Percentiles rank a stretch among this genome's conserved stretches.
Conservation (phyloP, 306 rosid species). For the peach (Prunus persica) region Prunus_persica_NCBIv2 NC_034009.1:28272501-28273000, state of each 20-base stretch:
- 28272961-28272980: conserved; percentile 78
- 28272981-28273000: conserved; percentile 67
- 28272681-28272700: conserved; percentile 68
- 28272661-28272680: conserved; percentile 78
- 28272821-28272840: conserved; percentile 59
- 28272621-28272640: conserved; percentile 58
- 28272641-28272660: conserved; percentile 47
- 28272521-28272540: conserved; percentile 60
- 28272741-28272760: conserved; percentile 29
- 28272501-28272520: conserved; percentile 69
- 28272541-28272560: conserved; percentile 57
- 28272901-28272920: conserved; percentile 72
- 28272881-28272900: conserved; percentile 70
- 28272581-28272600: conserved; percentile 68
- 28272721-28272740: conserved; percentile 27
- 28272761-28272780: conserved; percentile 62
- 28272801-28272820: conserved; percentile 24
- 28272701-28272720: conserved; percentile 61
- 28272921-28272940: conserved; percentile 69
- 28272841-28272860: conserved; percentile 64
- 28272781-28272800: conserved; percentile 46
- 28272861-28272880: conserved; percentile 72
- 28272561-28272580: conserved; percentile 58
- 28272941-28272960: conserved; percentile 58
- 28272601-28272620: conserved; percentile 66